Conservation (phyloP, 345 rosid genomes). For the Camelina hispida region DNA sequence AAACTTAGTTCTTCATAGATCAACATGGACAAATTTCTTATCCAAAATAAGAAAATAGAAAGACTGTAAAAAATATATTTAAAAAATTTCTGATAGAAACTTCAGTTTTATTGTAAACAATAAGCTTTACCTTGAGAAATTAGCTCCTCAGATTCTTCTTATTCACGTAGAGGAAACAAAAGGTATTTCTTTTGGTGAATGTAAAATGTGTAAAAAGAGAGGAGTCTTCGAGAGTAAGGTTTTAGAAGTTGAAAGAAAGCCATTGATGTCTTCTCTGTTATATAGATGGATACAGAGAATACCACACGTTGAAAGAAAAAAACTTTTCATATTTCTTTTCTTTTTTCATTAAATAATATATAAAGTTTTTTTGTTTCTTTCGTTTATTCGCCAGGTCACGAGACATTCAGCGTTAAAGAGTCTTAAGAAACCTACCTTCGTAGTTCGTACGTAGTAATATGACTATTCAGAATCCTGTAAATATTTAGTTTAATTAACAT, state of each 20-base stretch:
- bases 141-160: constrained; percentile 22
- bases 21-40: background rate
- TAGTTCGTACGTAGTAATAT: background rate
- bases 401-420: constrained; percentile 20
- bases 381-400: constrained; percentile 41
- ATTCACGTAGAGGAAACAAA: constrained; percentile 11
- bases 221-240: constrained; percentile 39
- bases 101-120: background rate
- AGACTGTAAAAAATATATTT: background rate
- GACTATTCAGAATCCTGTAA: background rate
- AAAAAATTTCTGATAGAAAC: background rate
- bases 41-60: background rate
- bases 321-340: background rate
- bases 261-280: constrained; percentile 32
- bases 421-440: constrained; percentile 4
- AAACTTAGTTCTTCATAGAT: background rate
- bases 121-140: constrained; percentile 37
- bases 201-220: constrained; percentile 17
- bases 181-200: background rate
- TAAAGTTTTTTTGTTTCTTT: constrained; percentile 28
- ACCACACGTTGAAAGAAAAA: constrained; percentile 37
- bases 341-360: background rate
- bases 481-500: background rate
- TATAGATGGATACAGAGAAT: constrained; percentile 42
- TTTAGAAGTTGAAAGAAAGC: constrained; percentile 37